Evolutionary conservation across 352 stramenopile genomes (phyloP), one percentile per base, ranked within the genome.

Genomic region (Pythium insidiosum): DNA sequence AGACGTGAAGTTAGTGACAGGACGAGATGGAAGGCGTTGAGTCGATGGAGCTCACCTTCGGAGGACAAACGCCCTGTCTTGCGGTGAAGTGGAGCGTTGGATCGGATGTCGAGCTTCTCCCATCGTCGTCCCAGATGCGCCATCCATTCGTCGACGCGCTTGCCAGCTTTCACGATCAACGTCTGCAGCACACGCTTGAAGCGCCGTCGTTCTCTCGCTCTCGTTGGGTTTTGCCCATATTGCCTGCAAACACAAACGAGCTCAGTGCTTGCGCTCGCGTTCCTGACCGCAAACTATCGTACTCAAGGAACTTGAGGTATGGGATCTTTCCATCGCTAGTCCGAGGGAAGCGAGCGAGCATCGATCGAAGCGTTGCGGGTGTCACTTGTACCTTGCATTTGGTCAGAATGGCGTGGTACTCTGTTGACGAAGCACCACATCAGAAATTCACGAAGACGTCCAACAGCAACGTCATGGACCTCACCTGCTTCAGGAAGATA

Each of bases 231-330:
- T 18, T 78, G 65, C 1, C 47, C 67, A 31, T 74, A 83, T 25
- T 65, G 67, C 34, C 70, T 83, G 28, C 11, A 29, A 16, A 36
- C 16, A 24, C 5, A 21, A 24, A 24, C 28, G 6, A 25, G 30
- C 11, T 4, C 12, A 38, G 12, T 21, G 22, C 31, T 13, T 16
- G 4, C 29, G 15, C n/a, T n/a, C n/a, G n/a, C n/a, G n/a, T n/a
- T n/a, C n/a, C 13, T 15, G 24, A 25, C 15, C 6, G 24, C 1
- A 46, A 39, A 20, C 18, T 29, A 2, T 43, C 35, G 18, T 56
- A 84, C 73, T 73, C 63, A n/a, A 85, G 58, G 43, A 85, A 83
- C 7, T 43, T 46, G 1, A 47, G 25, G 30, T 80, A 82, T 43
- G 46, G 62, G 41, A 85, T 60, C 21, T 47, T 41, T 7, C 60